Evolutionary conservation across 177 flowering plant species (phyloP).

Genomic region (Vitis hybrid): DNA sequence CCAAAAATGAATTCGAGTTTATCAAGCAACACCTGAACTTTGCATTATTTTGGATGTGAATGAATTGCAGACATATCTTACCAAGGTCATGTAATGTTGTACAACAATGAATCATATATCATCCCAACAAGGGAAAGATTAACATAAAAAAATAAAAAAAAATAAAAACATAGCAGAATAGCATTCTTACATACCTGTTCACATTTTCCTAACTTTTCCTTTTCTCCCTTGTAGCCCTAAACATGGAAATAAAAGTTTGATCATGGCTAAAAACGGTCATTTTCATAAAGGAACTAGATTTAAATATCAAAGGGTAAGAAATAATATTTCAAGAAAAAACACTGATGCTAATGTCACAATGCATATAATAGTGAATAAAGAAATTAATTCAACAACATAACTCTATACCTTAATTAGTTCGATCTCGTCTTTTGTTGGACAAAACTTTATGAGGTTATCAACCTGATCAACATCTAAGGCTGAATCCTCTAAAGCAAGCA

Average conservation of each 20-base stretch:
- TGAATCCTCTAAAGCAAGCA: conserved; percentile 63
- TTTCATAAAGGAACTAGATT: background rate
- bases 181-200: conserved; percentile 51
- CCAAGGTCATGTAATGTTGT: no score
- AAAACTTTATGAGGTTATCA: conserved; percentile 66
- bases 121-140: no score
- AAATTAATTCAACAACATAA: background rate
- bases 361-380: background rate
- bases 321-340: no score
- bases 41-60: no score
- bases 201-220: conserved; percentile 61
- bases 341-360: background rate
- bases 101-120: no score
- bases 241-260: conserved; percentile 1
- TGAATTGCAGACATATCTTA: no score
- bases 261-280: background rate
- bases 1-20: no score
- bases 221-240: conserved; percentile 64
- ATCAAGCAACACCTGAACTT: no score
- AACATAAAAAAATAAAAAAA: background rate
- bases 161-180: background rate
- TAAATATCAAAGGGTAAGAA: background rate
- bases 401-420: conserved; percentile 57
- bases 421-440: conserved; percentile 80
- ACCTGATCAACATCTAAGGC: conserved; percentile 66